Evolutionary conservation across 2,329 filamentous ascomycete genomes (phyloP), one percentile per base, ranked within the genome.

Genomic region (Cucurbitaria berberidis): DNA sequence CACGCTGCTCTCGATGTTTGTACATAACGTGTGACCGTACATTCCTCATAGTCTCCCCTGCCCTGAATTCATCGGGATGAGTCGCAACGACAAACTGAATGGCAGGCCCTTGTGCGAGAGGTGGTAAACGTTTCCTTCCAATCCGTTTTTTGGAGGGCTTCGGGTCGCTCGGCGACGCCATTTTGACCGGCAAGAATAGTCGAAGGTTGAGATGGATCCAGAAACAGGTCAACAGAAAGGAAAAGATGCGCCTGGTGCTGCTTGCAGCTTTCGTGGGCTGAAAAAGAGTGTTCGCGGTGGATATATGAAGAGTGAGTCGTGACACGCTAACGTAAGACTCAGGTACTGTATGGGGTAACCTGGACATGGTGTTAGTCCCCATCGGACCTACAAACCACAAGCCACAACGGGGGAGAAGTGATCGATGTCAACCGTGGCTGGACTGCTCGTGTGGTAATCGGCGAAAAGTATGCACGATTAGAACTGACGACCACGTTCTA

Each of bases 11-110:
- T 34, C 68, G 64, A 54, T 74, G 70, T 24, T 70, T 69, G 46
- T 74, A 73, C 71, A 74, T 74, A 48, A 74, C 71, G 46, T 74
- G 71, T 13, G 71, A 74, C 5, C 71, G 67, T 38, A 74, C 58
- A 46, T 73, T 60, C 40, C 71, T 64, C 70, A 74, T 72, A 9
- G 66, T 72, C 15, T 60, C 38, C 3, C 62, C 65, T 32, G 57
- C 63, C 45, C 59, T 68, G 56, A 74, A 74, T 18, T 73, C 59
- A 42, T 73, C 68, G 11, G 71, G 71, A 47, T 73, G 71, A 30
- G 51, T 69, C 10, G 69, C 71, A 42, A 73, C 63, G 18, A 74
- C 69, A 36, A 73, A 73, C 24, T 71, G 69, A 7, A 74, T 55
- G 10, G 64, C 32, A 19, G 71, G 69, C 9, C 69, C 69, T 21